Base-by-base conservation (phyloP, 139 green algal species). In the Chlamydomonas applanata region DNA sequence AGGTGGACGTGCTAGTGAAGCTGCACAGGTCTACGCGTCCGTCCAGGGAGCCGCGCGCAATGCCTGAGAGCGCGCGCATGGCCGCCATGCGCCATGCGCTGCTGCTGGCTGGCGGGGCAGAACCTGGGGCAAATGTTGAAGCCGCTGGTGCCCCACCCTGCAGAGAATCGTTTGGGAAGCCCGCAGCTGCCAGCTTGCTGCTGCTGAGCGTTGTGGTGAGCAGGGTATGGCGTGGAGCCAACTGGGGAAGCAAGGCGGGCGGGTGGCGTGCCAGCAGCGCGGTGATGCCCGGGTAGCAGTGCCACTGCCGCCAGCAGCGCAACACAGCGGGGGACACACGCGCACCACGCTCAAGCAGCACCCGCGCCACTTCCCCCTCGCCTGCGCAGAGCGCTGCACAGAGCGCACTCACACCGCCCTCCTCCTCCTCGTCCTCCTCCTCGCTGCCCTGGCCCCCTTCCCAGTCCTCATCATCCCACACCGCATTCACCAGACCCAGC, bases 271-370 rank as follows among this genome's bases (percentile, higher is more conserved):
- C 19, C 57, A 65, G 57, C 57, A 65, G 25, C n/a, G 57, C 17
- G 19, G 27, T 65, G 25, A 65, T 36, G 57, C 57, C 57, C 4
- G 57, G 57, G 57, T 65, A 65, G 25, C n/a, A 4, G 57, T 65
- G 57, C 57, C 57, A 65, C 25, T 65, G 57, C 57, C 57, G 57
- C 57, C 57, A 65, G 57, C 57, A 65, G 57, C 57, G 27, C 25
- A 65, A 16, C 57, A 36, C 57, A 16, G 25, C 57, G 25, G 27
- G 25, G 3, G n/a, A 34, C 57, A 65, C 11, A 25, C 57, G 57
- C 19, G 57, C 57, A 25, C 57, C 57, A 20, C 57, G n/a, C 57
- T 65, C 57, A 20, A 65, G 57, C 57, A 65, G n/a, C 57, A 65
- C 25, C 17, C 57, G 57, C 57, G 27, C 57, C 57, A 65, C 57